Evolutionary conservation across 2,329 filamentous ascomycete genomes (phyloP).

Genomic region (Sordariomycetes sp.): DNA sequence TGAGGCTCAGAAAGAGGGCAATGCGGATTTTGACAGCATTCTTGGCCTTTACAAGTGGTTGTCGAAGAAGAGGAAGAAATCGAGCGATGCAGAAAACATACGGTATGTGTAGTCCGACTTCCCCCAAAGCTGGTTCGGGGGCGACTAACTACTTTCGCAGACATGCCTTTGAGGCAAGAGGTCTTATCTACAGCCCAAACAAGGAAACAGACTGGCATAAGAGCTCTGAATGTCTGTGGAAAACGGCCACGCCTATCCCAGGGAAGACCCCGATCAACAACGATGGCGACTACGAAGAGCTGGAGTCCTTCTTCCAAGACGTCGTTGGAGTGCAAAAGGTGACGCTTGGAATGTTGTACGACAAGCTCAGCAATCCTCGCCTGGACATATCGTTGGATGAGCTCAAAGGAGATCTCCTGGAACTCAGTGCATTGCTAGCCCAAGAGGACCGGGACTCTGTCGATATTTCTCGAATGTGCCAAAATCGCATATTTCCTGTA

Average conservation of each 20-base stretch:
- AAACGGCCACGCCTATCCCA: constrained; percentile 10
- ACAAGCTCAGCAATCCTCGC: neutral
- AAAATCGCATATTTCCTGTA: constrained; percentile 12
- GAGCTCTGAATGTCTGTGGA: constrained; percentile 14
- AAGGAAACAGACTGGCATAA: constrained; percentile 9
- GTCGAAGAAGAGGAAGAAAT: no score
- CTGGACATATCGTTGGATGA: neutral
- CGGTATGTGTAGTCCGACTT: no score
- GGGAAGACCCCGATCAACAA: constrained; percentile 11
- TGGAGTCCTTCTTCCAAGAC: constrained; percentile 12
- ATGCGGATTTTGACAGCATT: neutral
- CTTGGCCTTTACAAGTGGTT: no score
- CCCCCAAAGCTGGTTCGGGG: neutral
- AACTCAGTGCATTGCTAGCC: neutral
- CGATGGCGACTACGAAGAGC: constrained; percentile 10
- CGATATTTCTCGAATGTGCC: neutral
- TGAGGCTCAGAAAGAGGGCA: neutral
- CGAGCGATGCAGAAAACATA: no score
- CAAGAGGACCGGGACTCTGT: neutral
- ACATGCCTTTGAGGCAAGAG: neutral
- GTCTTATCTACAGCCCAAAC: neutral
- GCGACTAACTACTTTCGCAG: neutral
- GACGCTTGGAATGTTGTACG: constrained; percentile 1
- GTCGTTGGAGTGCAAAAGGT: constrained; percentile 7
- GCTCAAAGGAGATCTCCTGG: neutral